Base-by-base conservation (phyloP, 768 basidiomycete species). In the Suillus variegatus region DNA sequence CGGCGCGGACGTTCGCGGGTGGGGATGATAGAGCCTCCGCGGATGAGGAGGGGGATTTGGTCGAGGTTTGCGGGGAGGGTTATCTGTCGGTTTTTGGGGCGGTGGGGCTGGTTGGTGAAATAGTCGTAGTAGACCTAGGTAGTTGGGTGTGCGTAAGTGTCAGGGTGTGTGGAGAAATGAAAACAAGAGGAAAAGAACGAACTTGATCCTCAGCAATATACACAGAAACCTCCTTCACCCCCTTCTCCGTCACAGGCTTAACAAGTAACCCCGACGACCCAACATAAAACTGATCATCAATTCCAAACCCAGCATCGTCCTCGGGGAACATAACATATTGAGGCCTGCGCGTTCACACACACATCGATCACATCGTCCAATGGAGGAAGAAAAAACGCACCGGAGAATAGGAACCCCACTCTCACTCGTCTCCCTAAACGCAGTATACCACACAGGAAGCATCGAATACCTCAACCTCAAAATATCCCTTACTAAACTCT, bases 391-490 rank as follows among this genome's bases (percentile, higher is more conserved):
- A 49, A 0, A 54, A 43, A 71, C 84, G 65, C 71, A 94, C 95
- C 93, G 85, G 69, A 97, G 76, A 61, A 98, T 85, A 3, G 97
- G 95, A 32, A 90, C 73, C 1, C 97, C 97, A 7, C 84, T 88
- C 13, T 90, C 82, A 67, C 89, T 91, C 8, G 94, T 88, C 75
- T 98, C 93, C 51, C 88, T 85, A 87, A 99, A 98, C 2, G 93
- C 93, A n/a, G 93, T 98, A 76, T 99, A 99, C 96, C 97, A 98
- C 18, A 96, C 83, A 0, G 95, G 94, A 35, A 99, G 79, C 79
- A 98, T 84, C 46, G 85, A 82, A 77, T 99, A 99, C 54, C 97
- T 81, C 64, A 98, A 79, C 32, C 90, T 85, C 57, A 99, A 80
- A 61, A 89, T 84, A 67, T 93, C 88, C 44, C 90, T 87, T 52